Percentiles rank a stretch among this genome's conserved stretches.
Conservation (phyloP, 148 eudicot species). For the Gaultheria prostrata region DNA sequence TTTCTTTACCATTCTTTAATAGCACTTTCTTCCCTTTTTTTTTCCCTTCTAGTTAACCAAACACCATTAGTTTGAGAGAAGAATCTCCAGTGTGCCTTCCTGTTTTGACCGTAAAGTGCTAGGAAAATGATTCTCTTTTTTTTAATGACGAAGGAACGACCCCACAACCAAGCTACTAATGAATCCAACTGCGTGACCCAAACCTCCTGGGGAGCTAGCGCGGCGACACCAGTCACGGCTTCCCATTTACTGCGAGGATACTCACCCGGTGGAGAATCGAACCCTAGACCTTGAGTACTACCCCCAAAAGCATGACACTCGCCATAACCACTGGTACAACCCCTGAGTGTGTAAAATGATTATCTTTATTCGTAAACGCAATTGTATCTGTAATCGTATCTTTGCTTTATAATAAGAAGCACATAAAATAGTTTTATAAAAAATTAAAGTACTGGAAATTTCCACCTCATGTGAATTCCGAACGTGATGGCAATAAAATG, state of each 20-base stretch:
- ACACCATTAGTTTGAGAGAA: slow-evolving; percentile 6
- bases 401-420: not conserved
- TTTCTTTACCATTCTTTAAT: slow-evolving; percentile 13
- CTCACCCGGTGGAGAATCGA: too few relatives aligned
- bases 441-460: not conserved
- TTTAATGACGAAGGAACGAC: too few relatives aligned
- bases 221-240: too few relatives aligned
- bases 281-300: too few relatives aligned
- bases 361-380: not conserved
- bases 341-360: too few relatives aligned
- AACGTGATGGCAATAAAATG: not conserved
- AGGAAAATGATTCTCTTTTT: too few relatives aligned
- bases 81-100: slow-evolving; percentile 13
- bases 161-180: too few relatives aligned
- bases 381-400: not conserved
- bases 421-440: not conserved
- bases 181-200: too few relatives aligned
- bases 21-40: slow-evolving; percentile 1
- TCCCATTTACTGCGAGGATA: too few relatives aligned
- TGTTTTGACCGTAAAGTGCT: slow-evolving; percentile 11
- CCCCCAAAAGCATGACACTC: too few relatives aligned
- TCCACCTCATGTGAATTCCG: slow-evolving; percentile 1
- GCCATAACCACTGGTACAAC: too few relatives aligned
- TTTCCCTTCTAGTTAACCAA: not conserved
- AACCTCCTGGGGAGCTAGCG: too few relatives aligned